phyloP scores from a whole-genome alignment of 768 basidiomycete species.

The Leccinum aurantiacum region DNA sequence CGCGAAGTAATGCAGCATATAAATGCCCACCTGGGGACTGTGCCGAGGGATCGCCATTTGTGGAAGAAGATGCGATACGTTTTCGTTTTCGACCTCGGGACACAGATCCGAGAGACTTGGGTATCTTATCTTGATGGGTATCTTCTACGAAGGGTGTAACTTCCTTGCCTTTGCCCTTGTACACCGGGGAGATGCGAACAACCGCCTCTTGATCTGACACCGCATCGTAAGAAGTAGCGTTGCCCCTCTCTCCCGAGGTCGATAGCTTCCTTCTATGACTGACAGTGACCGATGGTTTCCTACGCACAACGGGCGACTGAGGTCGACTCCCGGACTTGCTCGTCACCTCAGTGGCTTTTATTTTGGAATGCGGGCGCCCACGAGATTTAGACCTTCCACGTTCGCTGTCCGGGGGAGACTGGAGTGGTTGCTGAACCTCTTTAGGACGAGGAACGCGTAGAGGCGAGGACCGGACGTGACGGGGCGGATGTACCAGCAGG shows the following conservation, averaged over 20 bases:
- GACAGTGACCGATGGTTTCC: constrained; percentile 14
- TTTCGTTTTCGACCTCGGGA: constrained; percentile 26
- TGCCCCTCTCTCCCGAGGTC: background rate
- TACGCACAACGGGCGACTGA: constrained; percentile 1
- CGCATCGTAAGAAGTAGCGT: background rate
- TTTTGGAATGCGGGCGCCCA: constrained; percentile 3
- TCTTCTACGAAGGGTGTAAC: constrained; percentile 1
- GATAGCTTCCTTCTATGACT: constrained; percentile 7
- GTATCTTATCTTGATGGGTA: constrained; percentile 7
- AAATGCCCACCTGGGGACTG: constrained; percentile 23
- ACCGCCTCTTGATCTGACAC: constrained; percentile 3
- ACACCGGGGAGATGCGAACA: background rate
- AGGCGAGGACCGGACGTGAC: constrained; percentile 11
- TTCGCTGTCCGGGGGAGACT: constrained; percentile 16
- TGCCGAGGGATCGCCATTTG: constrained; percentile 2
- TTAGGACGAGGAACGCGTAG: background rate
- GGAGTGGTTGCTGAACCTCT: constrained; percentile 11
- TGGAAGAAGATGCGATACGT: constrained; percentile 22
- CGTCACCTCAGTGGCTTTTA: background rate
- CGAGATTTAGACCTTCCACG: constrained; percentile 16
- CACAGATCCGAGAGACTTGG: constrained; percentile 12
- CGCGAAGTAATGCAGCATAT: constrained; percentile 5
- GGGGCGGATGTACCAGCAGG: constrained; percentile 26
- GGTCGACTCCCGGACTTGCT: constrained; percentile 6
- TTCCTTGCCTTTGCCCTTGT: constrained; percentile 24